Evolutionary conservation across 371 early-diverging fungal species (phyloP).

Genomic region (Fennellomyces sp.): DNA sequence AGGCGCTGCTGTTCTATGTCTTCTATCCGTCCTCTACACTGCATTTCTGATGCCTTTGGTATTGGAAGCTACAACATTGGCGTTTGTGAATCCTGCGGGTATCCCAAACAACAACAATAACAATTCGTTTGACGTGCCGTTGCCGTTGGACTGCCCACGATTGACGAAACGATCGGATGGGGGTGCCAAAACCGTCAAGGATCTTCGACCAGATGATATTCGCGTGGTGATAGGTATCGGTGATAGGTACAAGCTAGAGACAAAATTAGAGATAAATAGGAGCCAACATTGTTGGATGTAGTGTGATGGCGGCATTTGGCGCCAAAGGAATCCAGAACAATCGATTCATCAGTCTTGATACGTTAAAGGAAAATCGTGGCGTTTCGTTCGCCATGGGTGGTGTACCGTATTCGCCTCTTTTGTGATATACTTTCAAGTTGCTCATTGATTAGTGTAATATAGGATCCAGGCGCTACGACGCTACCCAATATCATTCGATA

Average conservation of each 20-base stretch:
- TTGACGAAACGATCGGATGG: slow-evolving; percentile 24
- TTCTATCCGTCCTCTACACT: slow-evolving; percentile 19
- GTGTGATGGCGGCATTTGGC: slow-evolving; percentile 73
- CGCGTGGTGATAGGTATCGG: slow-evolving; percentile 65
- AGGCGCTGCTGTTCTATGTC: not conserved
- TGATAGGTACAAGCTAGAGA: slow-evolving; percentile 43
- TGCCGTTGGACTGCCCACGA: slow-evolving; percentile 31
- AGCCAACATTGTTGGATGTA: slow-evolving; percentile 9
- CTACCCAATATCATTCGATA: slow-evolving; percentile 50
- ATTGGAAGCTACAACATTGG: slow-evolving; percentile 9
- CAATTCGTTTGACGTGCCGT: not conserved
- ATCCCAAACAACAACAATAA: slow-evolving; percentile 2
- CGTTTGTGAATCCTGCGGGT: not conserved
- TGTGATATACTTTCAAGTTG: not conserved
- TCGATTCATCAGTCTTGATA: slow-evolving; percentile 27
- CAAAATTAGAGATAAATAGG: not conserved
- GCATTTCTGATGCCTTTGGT: slow-evolving; percentile 22
- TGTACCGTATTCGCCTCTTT: slow-evolving; percentile 17
- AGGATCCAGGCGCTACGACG: slow-evolving; percentile 41
- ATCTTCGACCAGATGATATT: slow-evolving; percentile 66
- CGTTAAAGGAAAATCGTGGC: slow-evolving; percentile 47
- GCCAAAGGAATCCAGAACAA: slow-evolving; percentile 40
- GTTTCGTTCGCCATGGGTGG: slow-evolving; percentile 58
- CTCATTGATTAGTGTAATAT: not conserved
- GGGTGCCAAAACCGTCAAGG: slow-evolving; percentile 30